Evolutionary conservation across 2,329 filamentous ascomycete genomes (phyloP).

Genomic region (Xylariales sp.): DNA sequence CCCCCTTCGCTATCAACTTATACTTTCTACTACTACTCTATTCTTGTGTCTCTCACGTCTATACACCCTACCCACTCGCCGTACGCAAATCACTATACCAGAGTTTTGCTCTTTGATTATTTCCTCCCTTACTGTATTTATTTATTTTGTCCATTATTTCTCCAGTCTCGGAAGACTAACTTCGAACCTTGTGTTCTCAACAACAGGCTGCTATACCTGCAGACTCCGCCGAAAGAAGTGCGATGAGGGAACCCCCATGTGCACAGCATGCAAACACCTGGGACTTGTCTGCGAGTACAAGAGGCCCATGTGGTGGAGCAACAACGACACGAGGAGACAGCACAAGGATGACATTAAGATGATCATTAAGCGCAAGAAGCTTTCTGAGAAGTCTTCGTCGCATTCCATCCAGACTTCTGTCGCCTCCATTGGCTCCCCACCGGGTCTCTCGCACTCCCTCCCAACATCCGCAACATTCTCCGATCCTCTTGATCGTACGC

Average conservation of each 20-base stretch:
- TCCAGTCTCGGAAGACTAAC: no score
- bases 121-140: no score
- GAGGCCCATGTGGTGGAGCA: slow-evolving; percentile 95
- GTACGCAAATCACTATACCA: no score
- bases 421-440: slow-evolving; percentile 66
- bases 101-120: no score
- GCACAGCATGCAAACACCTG: slow-evolving; percentile 67
- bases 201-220: slow-evolving; percentile 66
- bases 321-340: slow-evolving; percentile 75
- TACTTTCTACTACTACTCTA: no score
- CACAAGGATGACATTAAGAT: slow-evolving; percentile 97
- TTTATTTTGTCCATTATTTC: no score
- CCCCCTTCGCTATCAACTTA: slow-evolving; percentile 17
- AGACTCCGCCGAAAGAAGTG: slow-evolving; percentile 65
- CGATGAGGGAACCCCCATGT: slow-evolving; percentile 59
- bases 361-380: slow-evolving; percentile 95
- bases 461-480: slow-evolving; percentile 78
- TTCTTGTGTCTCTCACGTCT: no score
- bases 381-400: slow-evolving; percentile 79
- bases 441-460: slow-evolving; percentile 74
- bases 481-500: slow-evolving; percentile 66
- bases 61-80: no score
- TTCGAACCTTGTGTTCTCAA: no score
- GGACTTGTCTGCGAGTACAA: slow-evolving; percentile 93
- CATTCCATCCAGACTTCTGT: slow-evolving; percentile 50